Conservation (phyloP, 495 filamentous ascomycete species). For the Peziza echinospora region DNA sequence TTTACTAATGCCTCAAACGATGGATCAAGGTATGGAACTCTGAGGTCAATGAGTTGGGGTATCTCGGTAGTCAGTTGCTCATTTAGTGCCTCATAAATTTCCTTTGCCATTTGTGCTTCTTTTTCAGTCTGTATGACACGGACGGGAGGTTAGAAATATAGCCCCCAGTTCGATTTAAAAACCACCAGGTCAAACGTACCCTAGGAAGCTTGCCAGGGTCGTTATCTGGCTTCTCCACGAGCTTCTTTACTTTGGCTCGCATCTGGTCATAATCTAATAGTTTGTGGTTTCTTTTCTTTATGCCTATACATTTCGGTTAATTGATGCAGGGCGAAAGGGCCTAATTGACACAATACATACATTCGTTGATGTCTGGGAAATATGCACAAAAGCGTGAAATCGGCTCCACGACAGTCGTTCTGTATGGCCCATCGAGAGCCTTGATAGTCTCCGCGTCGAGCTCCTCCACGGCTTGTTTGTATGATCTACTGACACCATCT, state of each 20-base stretch:
- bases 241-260: constrained; percentile 84
- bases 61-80: constrained; percentile 83
- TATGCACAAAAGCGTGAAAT: constrained; percentile 92
- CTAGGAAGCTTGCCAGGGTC: constrained; percentile 85
- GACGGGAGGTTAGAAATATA: neutral
- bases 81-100: constrained; percentile 85
- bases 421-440: constrained; percentile 88
- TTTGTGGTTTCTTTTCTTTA: constrained; percentile 96
- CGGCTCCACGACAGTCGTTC: constrained; percentile 82
- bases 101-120: constrained; percentile 79
- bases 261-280: constrained; percentile 93
- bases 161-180: neutral
- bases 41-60: constrained; percentile 91
- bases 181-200: constrained; percentile 12
- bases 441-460: constrained; percentile 96
- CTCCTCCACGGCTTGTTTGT: constrained; percentile 95
- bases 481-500: constrained; percentile 83
- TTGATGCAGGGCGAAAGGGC: neutral
- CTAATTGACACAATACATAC: constrained; percentile 26
- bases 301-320: constrained; percentile 29
- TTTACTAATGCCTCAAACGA: constrained; percentile 95
- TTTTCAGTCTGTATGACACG: constrained; percentile 37
- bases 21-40: constrained; percentile 90
- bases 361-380: constrained; percentile 97
- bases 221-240: constrained; percentile 96